Evolutionary conservation across 2,329 filamentous ascomycete species (phyloP).

Genomic region (Botryotinia convoluta): DNA sequence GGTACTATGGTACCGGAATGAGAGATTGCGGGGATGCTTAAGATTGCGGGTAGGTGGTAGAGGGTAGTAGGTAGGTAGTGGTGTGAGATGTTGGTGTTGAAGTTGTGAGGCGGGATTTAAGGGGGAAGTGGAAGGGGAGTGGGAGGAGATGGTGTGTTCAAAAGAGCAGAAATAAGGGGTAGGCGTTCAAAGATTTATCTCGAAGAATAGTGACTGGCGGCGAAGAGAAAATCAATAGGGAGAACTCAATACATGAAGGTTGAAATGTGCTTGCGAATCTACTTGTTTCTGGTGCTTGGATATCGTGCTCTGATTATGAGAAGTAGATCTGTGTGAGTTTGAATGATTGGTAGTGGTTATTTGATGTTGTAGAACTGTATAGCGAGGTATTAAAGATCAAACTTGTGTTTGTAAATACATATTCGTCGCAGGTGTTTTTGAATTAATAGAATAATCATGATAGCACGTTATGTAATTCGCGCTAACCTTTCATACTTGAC

Average conservation of each 20-base stretch:
- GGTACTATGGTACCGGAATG: no score
- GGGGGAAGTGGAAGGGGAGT: no score
- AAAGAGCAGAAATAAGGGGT: background rate
- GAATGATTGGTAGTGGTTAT: no score
- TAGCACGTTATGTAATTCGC: background rate
- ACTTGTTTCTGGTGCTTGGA: background rate
- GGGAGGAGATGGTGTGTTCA: background rate
- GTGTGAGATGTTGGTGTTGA: background rate
- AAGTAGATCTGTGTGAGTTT: background rate
- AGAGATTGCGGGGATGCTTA: no score
- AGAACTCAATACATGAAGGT: background rate
- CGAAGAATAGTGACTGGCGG: background rate
- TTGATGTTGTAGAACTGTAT: background rate
- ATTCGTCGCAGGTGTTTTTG: background rate
- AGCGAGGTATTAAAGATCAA: background rate
- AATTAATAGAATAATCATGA: background rate
- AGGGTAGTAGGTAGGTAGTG: background rate
- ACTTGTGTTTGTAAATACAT: background rate
- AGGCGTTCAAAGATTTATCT: background rate
- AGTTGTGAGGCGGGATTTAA: background rate
- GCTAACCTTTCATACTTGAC: background rate
- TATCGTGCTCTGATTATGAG: background rate
- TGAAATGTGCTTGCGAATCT: background rate
- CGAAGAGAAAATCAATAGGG: no score
- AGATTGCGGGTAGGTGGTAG: no score